Conservation (phyloP, 305 asterid species). For the Solanum aculeatissimum region DNA sequence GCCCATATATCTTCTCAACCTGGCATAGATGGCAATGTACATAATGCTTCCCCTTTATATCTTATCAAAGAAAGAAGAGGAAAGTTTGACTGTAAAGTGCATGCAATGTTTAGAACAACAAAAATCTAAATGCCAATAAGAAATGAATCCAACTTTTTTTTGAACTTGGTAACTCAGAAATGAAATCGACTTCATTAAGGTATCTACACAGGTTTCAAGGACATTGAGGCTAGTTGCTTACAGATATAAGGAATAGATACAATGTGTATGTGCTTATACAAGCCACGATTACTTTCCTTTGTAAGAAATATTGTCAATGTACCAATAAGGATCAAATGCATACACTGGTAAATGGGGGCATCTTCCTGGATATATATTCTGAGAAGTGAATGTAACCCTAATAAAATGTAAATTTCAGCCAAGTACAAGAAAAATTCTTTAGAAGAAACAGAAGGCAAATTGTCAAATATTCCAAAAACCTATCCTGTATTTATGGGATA, state of each 20-base stretch:
- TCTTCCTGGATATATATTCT: background rate
- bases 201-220: background rate
- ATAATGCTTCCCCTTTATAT: background rate
- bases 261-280: background rate
- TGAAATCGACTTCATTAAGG: background rate
- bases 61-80: background rate
- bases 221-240: background rate
- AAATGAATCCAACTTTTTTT: background rate
- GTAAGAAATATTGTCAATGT: background rate
- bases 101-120: background rate
- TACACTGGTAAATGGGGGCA: background rate
- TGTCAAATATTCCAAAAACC: background rate
- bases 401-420: background rate
- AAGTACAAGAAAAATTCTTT: background rate
- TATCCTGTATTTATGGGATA: background rate
- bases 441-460: background rate
- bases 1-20: constrained; percentile 97
- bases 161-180: too few relatives aligned
- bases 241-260: background rate
- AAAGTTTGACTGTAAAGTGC: background rate
- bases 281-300: background rate
- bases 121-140: background rate
- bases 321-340: background rate
- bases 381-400: background rate
- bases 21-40: constrained; percentile 18